A percentile compares a stretch with the other conserved stretches of the same genome.
Evolutionary conservation across 2,329 filamentous ascomycete species (phyloP).

Genomic region (Macrophomina phaseolina): DNA sequence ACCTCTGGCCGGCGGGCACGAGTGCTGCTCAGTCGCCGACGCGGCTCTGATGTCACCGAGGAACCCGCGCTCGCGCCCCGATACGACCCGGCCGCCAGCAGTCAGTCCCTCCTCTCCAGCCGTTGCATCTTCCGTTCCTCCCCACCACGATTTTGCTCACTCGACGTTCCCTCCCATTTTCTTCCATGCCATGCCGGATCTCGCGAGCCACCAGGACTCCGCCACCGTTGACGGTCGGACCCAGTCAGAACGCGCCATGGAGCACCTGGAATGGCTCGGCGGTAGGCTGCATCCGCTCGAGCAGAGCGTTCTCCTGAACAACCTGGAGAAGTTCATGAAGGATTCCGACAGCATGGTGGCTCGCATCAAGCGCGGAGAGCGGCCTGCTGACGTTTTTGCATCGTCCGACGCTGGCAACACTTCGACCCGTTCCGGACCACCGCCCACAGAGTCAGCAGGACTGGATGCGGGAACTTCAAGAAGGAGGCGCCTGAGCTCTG

Average conservation of each 20-base stretch:
- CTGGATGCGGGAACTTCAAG: neutral
- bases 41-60: constrained; percentile 9
- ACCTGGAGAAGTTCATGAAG: constrained; percentile 25
- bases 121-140: neutral
- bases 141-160: neutral
- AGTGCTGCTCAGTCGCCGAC: neutral
- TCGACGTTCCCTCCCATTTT: neutral
- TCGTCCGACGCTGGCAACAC: neutral
- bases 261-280: constrained; percentile 26
- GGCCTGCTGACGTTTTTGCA: constrained; percentile 25
- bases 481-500: constrained; percentile 24
- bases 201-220: constrained; percentile 4
- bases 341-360: constrained; percentile 17
- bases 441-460: neutral
- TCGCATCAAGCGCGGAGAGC: constrained; percentile 25
- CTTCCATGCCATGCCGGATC: constrained; percentile 12
- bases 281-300: constrained; percentile 22
- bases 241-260: constrained; percentile 16
- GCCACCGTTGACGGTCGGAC: neutral
- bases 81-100: constrained; percentile 8
- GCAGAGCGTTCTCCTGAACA: constrained; percentile 25
- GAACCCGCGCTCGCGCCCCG: neutral
- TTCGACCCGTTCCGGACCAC: constrained; percentile 4
- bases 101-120: no score
- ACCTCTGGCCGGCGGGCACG: neutral